A percentile compares a stretch with the other conserved stretches of the same genome.
These are phyloP conservation scores for Exophiala sideris DNA, from an alignment of 2,329 filamentous ascomycete genomes.

Conservation along the genomic window DNA sequence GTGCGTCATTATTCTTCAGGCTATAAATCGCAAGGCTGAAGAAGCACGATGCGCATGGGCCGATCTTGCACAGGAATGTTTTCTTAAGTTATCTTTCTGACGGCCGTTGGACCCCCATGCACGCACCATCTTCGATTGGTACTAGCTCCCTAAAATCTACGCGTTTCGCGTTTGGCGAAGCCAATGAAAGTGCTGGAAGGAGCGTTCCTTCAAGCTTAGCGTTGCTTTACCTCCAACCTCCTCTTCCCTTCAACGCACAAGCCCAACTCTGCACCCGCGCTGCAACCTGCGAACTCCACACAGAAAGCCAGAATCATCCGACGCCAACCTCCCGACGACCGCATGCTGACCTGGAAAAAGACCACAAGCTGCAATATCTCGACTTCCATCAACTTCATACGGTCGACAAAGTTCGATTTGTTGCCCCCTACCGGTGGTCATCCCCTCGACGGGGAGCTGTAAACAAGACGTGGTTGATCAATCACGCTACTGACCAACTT, in stretches of 20 bases:
- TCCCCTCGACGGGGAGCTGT: slow-evolving; percentile 17
- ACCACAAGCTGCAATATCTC: slow-evolving; percentile 5
- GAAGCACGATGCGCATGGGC: no score
- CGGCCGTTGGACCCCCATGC: no score
- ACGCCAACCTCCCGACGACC: slow-evolving; percentile 19
- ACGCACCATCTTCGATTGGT: no score
- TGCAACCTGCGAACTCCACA: slow-evolving; percentile 13
- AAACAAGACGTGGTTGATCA: slow-evolving; percentile 12
- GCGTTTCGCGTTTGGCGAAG: no score
- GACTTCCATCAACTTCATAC: slow-evolving; percentile 6
- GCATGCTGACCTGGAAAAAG: slow-evolving; percentile 18
- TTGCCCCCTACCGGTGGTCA: slow-evolving; percentile 16
- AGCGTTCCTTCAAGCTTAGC: no score
- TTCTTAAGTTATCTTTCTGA: no score
- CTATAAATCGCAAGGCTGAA: no score
- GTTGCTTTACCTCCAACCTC: not conserved
- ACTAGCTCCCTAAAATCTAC: no score
- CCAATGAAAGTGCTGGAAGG: no score
- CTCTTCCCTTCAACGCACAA: not conserved
- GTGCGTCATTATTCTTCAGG: not conserved
- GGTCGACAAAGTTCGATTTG: slow-evolving; percentile 13
- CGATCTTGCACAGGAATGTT: no score
- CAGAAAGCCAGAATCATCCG: slow-evolving; percentile 13
- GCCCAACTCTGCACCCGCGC: slow-evolving; percentile 1
- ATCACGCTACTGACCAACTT: slow-evolving; percentile 6